Conservation (phyloP, 2,329 filamentous ascomycete genomes). For the Pyricularia pennisetigena region DNA sequence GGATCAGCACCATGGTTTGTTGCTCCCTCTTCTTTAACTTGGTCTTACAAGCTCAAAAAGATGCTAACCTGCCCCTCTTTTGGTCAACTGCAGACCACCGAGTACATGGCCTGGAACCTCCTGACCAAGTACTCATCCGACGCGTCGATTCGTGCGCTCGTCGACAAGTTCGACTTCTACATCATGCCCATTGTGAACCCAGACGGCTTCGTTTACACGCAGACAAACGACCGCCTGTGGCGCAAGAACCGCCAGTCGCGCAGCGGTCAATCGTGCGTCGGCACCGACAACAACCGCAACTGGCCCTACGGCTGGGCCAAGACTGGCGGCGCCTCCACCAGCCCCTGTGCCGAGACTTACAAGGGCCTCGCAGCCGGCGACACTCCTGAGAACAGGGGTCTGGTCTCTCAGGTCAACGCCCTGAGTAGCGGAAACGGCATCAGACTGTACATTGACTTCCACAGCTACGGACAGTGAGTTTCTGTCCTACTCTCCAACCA, state of each 20-base stretch:
- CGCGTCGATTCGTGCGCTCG: conserved; percentile 28
- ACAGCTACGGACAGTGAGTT: conserved; percentile 45
- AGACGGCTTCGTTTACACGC: conserved; percentile 36
- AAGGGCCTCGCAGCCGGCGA: conserved; percentile 25
- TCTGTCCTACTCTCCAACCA: neutral
- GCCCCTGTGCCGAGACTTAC: conserved; percentile 34
- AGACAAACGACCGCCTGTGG: conserved; percentile 48
- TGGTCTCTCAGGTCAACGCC: conserved; percentile 27
- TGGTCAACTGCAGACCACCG: conserved; percentile 19
- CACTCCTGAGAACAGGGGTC: conserved; percentile 38
- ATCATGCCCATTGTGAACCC: conserved; percentile 54
- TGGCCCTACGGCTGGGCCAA: conserved; percentile 33
- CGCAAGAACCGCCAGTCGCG: conserved; percentile 46
- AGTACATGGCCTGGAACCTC: conserved; percentile 43
- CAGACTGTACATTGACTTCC: conserved; percentile 54
- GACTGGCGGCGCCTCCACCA: conserved; percentile 34
- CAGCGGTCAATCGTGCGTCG: conserved; percentile 32
- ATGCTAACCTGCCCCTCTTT: neutral
- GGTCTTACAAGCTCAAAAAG: neutral
- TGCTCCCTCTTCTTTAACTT: conserved; percentile 35
- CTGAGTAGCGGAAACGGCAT: conserved; percentile 32
- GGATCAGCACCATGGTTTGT: conserved; percentile 45
- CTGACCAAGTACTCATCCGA: conserved; percentile 32
- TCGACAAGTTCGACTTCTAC: conserved; percentile 57
- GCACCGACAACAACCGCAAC: conserved; percentile 46